These are phyloP conservation scores for Hemileccinum impolitum DNA, from an alignment of 768 basidiomycete species.

Conservation along the genomic window DNA sequence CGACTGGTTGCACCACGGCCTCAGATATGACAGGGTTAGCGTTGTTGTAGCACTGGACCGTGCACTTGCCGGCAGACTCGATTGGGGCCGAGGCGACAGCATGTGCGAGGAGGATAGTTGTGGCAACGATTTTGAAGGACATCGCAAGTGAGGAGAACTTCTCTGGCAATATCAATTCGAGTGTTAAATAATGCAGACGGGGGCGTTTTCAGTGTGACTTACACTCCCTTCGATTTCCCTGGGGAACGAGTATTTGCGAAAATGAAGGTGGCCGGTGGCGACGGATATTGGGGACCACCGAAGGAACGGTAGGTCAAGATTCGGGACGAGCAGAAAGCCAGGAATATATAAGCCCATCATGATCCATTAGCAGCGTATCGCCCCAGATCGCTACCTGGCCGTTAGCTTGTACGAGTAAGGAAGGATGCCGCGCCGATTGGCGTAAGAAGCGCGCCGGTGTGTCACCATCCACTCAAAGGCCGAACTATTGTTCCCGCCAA, in stretches of 20 bases:
- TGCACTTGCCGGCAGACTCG: neutral
- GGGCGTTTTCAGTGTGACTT: neutral
- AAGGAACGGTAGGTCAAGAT: neutral
- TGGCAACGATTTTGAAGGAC: constrained; percentile 1
- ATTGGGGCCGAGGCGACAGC: neutral
- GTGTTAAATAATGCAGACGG: neutral
- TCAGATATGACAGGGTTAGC: neutral
- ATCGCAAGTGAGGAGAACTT: neutral
- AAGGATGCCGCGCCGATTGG: too few species aligned
- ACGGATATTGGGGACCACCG: neutral
- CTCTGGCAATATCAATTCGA: neutral
- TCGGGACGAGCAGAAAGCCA: neutral
- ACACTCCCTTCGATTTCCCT: neutral
- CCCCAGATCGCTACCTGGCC: too few species aligned
- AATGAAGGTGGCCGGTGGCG: neutral
- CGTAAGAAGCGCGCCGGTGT: too few species aligned
- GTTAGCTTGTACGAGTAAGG: too few species aligned
- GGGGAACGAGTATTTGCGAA: neutral
- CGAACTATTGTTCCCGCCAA: too few species aligned
- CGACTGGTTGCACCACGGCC: neutral
- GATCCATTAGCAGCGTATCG: too few species aligned
- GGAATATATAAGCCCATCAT: too few species aligned
- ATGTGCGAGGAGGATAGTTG: constrained; percentile 3
- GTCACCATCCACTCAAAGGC: too few species aligned
- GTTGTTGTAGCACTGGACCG: neutral